Evolutionary conservation across 306 rosid genomes (phyloP).

Genomic region (Abrus pulchellus): DNA sequence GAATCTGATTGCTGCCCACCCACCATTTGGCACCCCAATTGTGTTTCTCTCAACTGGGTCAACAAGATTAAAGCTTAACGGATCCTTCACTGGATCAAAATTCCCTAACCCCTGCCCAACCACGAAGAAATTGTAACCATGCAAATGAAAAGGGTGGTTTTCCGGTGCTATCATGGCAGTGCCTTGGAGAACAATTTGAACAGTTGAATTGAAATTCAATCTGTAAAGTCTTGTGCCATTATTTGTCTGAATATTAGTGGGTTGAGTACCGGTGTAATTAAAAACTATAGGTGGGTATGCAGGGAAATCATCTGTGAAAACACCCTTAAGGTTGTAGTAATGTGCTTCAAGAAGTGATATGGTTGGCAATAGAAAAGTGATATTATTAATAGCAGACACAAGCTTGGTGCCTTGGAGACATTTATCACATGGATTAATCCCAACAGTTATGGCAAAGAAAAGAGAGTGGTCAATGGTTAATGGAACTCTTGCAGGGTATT

Average conservation of each 20-base stretch:
- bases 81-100: conserved; percentile 67
- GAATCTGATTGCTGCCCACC: conserved; percentile 87
- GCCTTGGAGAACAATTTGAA: conserved; percentile 71
- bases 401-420: conserved; percentile 56
- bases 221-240: conserved; percentile 69
- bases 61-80: conserved; percentile 63
- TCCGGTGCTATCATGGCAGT: conserved; percentile 72
- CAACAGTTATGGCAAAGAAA: conserved; percentile 62
- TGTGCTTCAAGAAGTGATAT: conserved; percentile 79
- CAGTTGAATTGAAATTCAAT: conserved; percentile 62
- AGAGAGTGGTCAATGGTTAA: conserved; percentile 64
- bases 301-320: conserved; percentile 75
- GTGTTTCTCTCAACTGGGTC: conserved; percentile 88
- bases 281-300: conserved; percentile 62
- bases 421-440: conserved; percentile 63
- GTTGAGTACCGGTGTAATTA: conserved; percentile 70
- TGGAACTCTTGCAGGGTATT: conserved; percentile 71
- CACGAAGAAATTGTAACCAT: conserved; percentile 76
- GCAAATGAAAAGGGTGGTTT: conserved; percentile 78
- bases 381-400: conserved; percentile 67
- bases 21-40: conserved; percentile 66
- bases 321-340: conserved; percentile 63
- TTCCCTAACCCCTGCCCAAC: conserved; percentile 77
- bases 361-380: conserved; percentile 65
- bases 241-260: conserved; percentile 59